Base-by-base conservation (phyloP, 768 basidiomycete genomes). In the Termitomyces sp. region DNA sequence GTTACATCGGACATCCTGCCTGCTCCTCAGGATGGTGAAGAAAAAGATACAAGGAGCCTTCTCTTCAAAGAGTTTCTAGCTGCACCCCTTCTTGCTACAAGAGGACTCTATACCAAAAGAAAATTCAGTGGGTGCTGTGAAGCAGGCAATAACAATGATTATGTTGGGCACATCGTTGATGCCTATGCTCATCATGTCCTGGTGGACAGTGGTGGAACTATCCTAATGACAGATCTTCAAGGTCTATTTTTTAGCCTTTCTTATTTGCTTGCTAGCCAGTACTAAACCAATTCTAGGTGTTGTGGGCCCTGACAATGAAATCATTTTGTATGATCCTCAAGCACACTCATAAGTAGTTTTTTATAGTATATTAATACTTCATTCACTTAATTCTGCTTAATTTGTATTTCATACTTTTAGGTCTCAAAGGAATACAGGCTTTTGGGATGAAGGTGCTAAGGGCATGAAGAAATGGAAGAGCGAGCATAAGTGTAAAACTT, bases 401-500 rank as follows among this genome's bases (percentile, higher is more conserved):
- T n/a, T n/a, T n/a, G n/a, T n/a, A n/a, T n/a, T n/a, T n/a, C n/a
- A n/a, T n/a, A n/a, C n/a, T n/a, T 22, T 15, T 24, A 51, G 49
- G 20, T 47, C 39, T 12, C 31, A 45, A 11, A 42, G 31, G 39
- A 41, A 59, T 31, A 59, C 54, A 15, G 59, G 59, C 2, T 50
- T 48, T 34, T 60, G 59, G 54, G 54, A 60, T 12, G 53, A 49
- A 15, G 52, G 62, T 11, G 33, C 11, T 4, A 27, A 8, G 13
- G 30, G 30, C 6, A 59, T 63, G 18, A 30, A 36, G n/a, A 34
- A 41, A 16, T 63, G 59, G 58, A 22, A 18, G 3, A 20, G 36
- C 1, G 34, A 60, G 6, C 62, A 63, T 20, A 57, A 60, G 30
- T 63, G 62, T 36, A 63, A 60, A 6, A 34, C 18, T 2, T 41